phyloP scores from a whole-genome alignment of 495 filamentous ascomycete species.

The Penicillium steckii region DNA sequence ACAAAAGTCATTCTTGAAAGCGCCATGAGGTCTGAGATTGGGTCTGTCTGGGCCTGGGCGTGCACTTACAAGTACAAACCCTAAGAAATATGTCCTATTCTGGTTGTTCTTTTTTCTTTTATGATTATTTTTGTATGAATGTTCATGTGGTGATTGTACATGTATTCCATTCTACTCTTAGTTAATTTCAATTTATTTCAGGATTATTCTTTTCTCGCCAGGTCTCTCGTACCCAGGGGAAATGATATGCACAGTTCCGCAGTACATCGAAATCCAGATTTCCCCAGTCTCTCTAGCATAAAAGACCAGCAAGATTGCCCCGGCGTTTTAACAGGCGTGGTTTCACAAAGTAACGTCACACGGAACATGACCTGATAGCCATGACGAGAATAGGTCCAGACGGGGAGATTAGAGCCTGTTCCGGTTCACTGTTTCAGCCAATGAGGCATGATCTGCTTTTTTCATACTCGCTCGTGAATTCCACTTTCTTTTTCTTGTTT shows the following conservation, averaged over 20 bases:
- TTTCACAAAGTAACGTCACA: conserved; percentile 41
- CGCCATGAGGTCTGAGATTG: not conserved
- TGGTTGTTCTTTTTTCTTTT: not conserved
- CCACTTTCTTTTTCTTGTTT: too few species aligned
- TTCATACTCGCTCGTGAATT: not conserved
- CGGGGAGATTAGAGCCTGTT: conserved; percentile 14
- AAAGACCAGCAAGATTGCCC: conserved; percentile 23
- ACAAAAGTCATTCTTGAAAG: not conserved
- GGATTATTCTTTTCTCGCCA: conserved; percentile 9
- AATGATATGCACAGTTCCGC: conserved; percentile 31
- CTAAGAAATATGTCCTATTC: not conserved
- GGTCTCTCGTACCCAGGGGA: conserved; percentile 26
- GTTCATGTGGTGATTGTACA: not conserved
- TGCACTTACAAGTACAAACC: not conserved
- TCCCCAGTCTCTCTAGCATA: conserved; percentile 4
- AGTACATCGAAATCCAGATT: conserved; percentile 19
- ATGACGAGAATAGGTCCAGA: conserved; percentile 23
- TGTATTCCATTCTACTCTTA: too few species aligned
- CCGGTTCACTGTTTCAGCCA: conserved; percentile 18
- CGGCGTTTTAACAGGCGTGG: conserved; percentile 27
- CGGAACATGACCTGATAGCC: conserved; percentile 30
- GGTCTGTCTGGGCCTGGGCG: not conserved
- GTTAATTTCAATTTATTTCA: not conserved
- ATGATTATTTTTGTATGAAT: not conserved
- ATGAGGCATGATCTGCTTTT: conserved; percentile 1